Conservation (phyloP, 2,329 filamentous ascomycete species). For the Verticillium isaacii region DNA sequence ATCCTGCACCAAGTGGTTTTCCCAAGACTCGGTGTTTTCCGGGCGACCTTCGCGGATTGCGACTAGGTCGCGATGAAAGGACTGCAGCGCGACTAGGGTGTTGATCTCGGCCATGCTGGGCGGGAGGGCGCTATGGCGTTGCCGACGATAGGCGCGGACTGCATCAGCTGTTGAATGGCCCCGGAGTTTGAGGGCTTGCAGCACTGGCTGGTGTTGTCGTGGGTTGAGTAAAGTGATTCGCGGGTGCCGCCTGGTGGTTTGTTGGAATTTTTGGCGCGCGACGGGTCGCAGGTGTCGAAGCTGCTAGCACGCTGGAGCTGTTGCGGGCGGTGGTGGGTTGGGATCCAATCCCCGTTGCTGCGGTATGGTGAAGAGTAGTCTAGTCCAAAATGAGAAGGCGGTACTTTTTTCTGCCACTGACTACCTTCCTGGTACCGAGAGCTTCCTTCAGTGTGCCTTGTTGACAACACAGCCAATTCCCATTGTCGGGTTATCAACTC, state of each 20-base stretch:
- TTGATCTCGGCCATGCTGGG: constrained; percentile 67
- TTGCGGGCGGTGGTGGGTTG: not conserved
- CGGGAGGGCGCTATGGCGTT: constrained; percentile 40
- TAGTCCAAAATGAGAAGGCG: not conserved
- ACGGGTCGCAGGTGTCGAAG: not conserved
- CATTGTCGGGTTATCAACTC: too few relatives aligned
- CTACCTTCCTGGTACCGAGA: not conserved
- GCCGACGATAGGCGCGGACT: constrained; percentile 8
- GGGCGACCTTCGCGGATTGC: constrained; percentile 66
- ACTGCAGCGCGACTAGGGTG: constrained; percentile 72
- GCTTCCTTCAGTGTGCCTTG: too few relatives aligned
- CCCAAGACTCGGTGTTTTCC: constrained; percentile 59
- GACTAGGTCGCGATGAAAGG: constrained; percentile 79
- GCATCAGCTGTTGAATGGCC: not conserved
- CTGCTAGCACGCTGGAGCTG: not conserved
- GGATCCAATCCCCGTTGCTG: not conserved
- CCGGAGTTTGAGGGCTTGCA: not conserved
- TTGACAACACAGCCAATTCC: too few relatives aligned
- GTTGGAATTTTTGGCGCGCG: not conserved
- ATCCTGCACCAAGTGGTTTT: constrained; percentile 64
- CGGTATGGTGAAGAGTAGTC: not conserved
- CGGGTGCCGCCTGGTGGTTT: not conserved
- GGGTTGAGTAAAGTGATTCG: not conserved
- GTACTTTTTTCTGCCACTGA: not conserved
- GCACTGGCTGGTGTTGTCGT: not conserved